These are phyloP conservation scores for Pseudomassariella vexata DNA, from an alignment of 2,329 filamentous ascomycete genomes.

Conservation along the genomic window DNA sequence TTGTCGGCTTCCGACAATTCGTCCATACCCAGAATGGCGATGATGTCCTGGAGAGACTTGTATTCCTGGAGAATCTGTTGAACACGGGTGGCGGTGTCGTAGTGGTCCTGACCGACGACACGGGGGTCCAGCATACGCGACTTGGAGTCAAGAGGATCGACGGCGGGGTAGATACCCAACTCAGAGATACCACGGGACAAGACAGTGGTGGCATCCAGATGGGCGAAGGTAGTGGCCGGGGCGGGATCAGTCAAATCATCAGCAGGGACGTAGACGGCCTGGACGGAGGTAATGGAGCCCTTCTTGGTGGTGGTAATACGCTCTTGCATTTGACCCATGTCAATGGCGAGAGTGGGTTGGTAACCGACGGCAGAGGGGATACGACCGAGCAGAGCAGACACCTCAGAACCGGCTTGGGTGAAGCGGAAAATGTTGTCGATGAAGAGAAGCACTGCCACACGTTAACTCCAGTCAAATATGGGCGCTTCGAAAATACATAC, in stretches of 20 bases:
- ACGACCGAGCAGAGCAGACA: conserved; percentile 98
- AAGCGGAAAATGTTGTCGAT: conserved; percentile 99
- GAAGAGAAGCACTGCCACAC: conserved; percentile 77
- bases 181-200: conserved; percentile 99
- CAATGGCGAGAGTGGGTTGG: conserved; percentile 95
- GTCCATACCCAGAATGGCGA: conserved; percentile 99
- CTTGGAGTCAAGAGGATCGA: conserved; percentile 99
- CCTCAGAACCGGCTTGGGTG: conserved; percentile 99
- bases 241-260: conserved; percentile 99
- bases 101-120: conserved; percentile 97
- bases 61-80: conserved; percentile 99
- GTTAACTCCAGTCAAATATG: conserved; percentile 3
- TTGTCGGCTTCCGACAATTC: conserved; percentile 98
- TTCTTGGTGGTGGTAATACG: conserved; percentile 99
- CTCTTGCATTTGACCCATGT: conserved; percentile 99
- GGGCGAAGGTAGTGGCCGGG: conserved; percentile 98
- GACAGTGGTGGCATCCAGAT: conserved; percentile 99
- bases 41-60: conserved; percentile 99
- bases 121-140: conserved; percentile 99
- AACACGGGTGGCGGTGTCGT: conserved; percentile 87
- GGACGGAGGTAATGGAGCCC: conserved; percentile 99
- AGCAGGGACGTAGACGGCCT: conserved; percentile 99
- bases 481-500: conserved; percentile 50
- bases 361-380: conserved; percentile 99
- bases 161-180: conserved; percentile 99